phyloP scores from a whole-genome alignment of 495 filamentous ascomycete genomes.

The Pyronema omphalodes region DNA sequence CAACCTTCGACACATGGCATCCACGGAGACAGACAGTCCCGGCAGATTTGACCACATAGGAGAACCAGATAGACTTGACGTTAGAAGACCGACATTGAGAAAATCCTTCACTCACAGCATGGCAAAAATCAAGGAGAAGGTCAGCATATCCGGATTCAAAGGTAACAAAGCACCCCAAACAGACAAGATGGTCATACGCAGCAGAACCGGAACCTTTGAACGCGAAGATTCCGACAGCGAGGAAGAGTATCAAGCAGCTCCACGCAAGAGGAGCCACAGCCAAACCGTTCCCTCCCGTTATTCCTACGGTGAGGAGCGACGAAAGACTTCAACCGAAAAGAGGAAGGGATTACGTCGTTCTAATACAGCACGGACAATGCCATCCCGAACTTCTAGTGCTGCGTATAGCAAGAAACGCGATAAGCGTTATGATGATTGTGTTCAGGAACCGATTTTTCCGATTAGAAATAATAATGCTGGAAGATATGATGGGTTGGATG shows the following conservation, averaged over 20 bases:
- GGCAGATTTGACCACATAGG: constrained; percentile 1
- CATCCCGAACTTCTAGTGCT: neutral
- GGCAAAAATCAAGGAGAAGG: constrained; percentile 14
- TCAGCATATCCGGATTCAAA: constrained; percentile 15
- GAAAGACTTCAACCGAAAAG: neutral
- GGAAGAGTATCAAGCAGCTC: neutral
- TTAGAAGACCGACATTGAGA: constrained; percentile 19
- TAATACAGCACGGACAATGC: neutral
- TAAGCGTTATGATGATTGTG: constrained; percentile 8
- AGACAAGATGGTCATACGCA: neutral
- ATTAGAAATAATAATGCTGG: neutral
- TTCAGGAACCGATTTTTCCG: constrained; percentile 3
- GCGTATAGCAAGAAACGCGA: constrained; percentile 1
- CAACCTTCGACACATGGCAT: neutral
- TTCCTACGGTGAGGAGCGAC: neutral
- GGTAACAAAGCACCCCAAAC: neutral
- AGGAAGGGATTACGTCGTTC: neutral
- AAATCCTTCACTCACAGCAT: constrained; percentile 20
- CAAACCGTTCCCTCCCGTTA: neutral
- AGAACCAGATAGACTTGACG: constrained; percentile 6
- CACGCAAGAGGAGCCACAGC: neutral
- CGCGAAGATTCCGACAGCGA: neutral
- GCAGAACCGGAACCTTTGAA: neutral
- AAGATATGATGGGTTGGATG: neutral
- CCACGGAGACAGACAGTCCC: neutral